These are phyloP conservation scores for Penicillium ucsense DNA, from an alignment of 495 filamentous ascomycete species.

Conservation along the genomic window DNA sequence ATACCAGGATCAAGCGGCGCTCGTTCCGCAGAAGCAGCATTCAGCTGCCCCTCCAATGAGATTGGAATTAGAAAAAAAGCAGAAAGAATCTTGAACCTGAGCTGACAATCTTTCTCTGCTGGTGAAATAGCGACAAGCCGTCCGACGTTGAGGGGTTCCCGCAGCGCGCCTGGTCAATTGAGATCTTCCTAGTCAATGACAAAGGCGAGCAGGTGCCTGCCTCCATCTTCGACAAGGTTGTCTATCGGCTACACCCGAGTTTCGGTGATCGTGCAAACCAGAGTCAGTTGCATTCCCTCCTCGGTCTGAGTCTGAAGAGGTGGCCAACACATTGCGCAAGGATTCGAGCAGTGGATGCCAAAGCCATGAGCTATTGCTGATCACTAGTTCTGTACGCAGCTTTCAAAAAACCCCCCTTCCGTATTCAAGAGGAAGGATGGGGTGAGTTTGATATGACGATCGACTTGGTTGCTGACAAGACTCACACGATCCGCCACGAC, in stretches of 20 bases:
- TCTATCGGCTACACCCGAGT: slow-evolving; percentile 86
- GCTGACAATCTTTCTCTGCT: slow-evolving; percentile 5
- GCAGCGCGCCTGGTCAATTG: slow-evolving; percentile 64
- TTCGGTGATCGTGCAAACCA: slow-evolving; percentile 73
- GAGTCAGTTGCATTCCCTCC: slow-evolving; percentile 44
- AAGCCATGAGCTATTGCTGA: background rate
- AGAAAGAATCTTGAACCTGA: background rate
- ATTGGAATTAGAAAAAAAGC: too few relatives aligned
- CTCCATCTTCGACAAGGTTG: slow-evolving; percentile 78
- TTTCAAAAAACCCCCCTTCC: slow-evolving; percentile 76
- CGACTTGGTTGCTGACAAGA: slow-evolving; percentile 70
- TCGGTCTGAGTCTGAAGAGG: background rate
- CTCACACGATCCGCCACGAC: slow-evolving; percentile 73
- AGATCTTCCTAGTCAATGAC: slow-evolving; percentile 50
- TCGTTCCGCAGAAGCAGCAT: too few relatives aligned
- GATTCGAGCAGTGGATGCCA: background rate
- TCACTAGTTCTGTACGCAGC: slow-evolving; percentile 31
- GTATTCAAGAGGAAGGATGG: slow-evolving; percentile 90
- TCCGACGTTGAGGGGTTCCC: slow-evolving; percentile 80
- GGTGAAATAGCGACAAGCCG: slow-evolving; percentile 44
- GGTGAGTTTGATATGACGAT: slow-evolving; percentile 98
- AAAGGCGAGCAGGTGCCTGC: slow-evolving; percentile 61
- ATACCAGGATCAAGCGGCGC: too few relatives aligned
- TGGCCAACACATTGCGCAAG: background rate
- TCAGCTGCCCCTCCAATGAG: too few relatives aligned